phyloP scores from a whole-genome alignment of 345 rosid genomes.

The Arabidopsis arenosa region DNA sequence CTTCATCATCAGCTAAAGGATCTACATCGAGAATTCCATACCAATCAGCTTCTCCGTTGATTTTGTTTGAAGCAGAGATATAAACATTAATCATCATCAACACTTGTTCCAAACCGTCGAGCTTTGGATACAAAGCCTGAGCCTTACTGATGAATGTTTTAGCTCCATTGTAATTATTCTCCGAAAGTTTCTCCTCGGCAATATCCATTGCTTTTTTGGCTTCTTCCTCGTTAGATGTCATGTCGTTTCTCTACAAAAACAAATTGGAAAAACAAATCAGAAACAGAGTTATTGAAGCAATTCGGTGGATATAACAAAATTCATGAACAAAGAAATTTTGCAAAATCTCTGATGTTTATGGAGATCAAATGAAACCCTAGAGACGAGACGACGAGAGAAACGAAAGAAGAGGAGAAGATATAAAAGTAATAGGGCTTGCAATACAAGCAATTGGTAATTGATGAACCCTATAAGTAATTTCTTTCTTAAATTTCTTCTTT shows the following conservation, averaged over 20 bases:
- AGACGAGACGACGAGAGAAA: neutral
- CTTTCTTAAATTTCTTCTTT: no score
- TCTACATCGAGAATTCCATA: slow-evolving; percentile 68
- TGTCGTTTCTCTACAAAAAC: slow-evolving; percentile 18
- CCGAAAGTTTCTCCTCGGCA: slow-evolving; percentile 1
- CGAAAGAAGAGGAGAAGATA: neutral
- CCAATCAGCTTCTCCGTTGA: slow-evolving; percentile 65
- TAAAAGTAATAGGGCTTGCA: neutral
- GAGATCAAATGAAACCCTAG: neutral
- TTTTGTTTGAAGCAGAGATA: neutral
- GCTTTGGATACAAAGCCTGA: slow-evolving; percentile 38
- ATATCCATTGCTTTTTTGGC: slow-evolving; percentile 10
- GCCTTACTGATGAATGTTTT: slow-evolving; percentile 11
- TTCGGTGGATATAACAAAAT: neutral
- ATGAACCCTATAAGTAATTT: no score
- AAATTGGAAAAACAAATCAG: neutral
- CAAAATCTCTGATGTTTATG: neutral
- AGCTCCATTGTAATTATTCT: slow-evolving; percentile 8
- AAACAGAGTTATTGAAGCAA: neutral
- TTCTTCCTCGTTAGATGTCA: slow-evolving; percentile 47
- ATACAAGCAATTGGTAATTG: neutral
- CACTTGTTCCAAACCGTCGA: slow-evolving; percentile 17
- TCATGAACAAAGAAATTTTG: neutral
- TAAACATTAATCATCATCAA: slow-evolving; percentile 15
- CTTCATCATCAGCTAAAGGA: slow-evolving; percentile 67